Base-by-base conservation (phyloP, 169 alveolate genomes). In the Sarcocystis neurona region DNA sequence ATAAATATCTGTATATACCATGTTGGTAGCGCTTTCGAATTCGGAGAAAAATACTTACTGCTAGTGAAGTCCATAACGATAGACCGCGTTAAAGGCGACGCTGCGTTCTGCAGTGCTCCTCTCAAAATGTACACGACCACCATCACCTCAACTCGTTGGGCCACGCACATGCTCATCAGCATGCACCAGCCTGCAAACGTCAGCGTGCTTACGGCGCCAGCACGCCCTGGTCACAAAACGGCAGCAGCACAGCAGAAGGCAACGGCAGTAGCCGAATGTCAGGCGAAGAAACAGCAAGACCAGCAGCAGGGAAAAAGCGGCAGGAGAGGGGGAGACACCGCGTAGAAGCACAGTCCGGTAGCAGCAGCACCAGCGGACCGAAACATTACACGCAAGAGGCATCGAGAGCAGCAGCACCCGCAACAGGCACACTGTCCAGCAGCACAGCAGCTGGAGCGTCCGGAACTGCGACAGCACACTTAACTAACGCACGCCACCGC, bases 11-110 rank as follows among this genome's bases (percentile, higher is more conserved):
- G n/a, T n/a, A n/a, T n/a, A n/a, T n/a, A n/a, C n/a, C n/a, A n/a
- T n/a, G n/a, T n/a, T n/a, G n/a, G n/a, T n/a, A n/a, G n/a, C n/a
- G n/a, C n/a, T n/a, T n/a, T n/a, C n/a, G n/a, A n/a, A n/a, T n/a
- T n/a, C n/a, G n/a, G n/a, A n/a, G n/a, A n/a, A 53, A 15, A 12
- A 53, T 32, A 4, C 82, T 84, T 80, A 37, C 91, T 70, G 5
- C 86, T 87, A 6, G 93, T 87, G 90, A 77, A 92, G 92, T 92
- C 94, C 94, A 92, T 89, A 63, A 92, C 43, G 47, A 92, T 92
- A 20, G 93, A 89, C 44, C 84, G 80, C 68, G 87, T 89, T 68
- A 60, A 68, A 60, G 91, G 94, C 79, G 27, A 10, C 82, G 23
- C 43, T 48, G 92, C 92, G 60, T 92, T 92, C 37, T 89, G 92